Conservation (phyloP, 352 stramenopile species). For the Phytophthora cactorum region DNA sequence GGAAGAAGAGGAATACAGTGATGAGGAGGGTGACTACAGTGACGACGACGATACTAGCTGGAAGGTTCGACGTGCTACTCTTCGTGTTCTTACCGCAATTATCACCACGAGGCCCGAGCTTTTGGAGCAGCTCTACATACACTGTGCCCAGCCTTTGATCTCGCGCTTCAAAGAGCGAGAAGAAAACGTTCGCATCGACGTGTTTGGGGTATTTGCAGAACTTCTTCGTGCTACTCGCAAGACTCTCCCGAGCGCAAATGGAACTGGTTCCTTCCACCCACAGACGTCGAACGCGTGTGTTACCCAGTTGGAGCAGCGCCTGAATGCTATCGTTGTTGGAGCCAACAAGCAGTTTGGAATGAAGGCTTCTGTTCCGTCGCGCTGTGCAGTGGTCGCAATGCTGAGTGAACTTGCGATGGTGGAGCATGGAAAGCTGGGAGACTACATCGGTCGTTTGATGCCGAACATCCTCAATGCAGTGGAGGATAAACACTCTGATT, state of each 20-base stretch:
- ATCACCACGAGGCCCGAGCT: conserved; percentile 91
- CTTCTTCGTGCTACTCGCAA: conserved; percentile 87
- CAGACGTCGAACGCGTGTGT: conserved; percentile 53
- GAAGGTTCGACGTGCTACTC: conserved; percentile 95
- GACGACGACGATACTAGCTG: conserved; percentile 96
- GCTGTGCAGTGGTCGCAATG: conserved; percentile 85
- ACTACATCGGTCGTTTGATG: conserved; percentile 77
- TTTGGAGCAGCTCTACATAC: conserved; percentile 85
- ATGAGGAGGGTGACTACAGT: conserved; percentile 91
- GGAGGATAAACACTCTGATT: conserved; percentile 91
- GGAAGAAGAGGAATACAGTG: conserved; percentile 83
- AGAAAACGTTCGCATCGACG: conserved; percentile 98
- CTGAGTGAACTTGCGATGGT: conserved; percentile 87
- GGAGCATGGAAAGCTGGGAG: conserved; percentile 71
- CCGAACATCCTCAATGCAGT: conserved; percentile 88
- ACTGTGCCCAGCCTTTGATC: conserved; percentile 86
- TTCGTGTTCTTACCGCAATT: conserved; percentile 93
- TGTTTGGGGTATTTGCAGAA: conserved; percentile 95
- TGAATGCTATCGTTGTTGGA: conserved; percentile 73
- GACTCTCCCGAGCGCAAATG: conserved; percentile 44
- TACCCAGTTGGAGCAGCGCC: conserved; percentile 59
- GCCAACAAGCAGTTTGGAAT: conserved; percentile 85
- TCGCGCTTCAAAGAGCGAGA: conserved; percentile 96
- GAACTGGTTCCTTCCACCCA: conserved; percentile 27
- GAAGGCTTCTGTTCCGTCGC: conserved; percentile 78